phyloP scores from a whole-genome alignment of 2,329 filamentous ascomycete genomes.

The Paracorniculantispora psalliotae region DNA sequence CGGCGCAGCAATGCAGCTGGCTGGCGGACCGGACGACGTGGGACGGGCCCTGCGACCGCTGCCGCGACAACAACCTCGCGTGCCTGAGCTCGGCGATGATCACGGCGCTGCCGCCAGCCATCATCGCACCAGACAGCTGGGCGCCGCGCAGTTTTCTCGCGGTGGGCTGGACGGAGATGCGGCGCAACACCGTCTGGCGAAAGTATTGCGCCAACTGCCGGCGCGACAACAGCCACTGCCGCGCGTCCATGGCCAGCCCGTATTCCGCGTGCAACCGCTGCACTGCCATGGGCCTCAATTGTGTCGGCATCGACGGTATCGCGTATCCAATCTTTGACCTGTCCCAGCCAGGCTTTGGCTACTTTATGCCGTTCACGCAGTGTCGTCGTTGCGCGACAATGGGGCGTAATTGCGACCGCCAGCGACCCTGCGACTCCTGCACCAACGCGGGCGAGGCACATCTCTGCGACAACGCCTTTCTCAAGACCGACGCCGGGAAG shows the following conservation, averaged over 20 bases:
- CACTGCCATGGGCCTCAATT: constrained; percentile 27
- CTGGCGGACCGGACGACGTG: constrained; percentile 18
- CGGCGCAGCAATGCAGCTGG: constrained; percentile 19
- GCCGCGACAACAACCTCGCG: constrained; percentile 14
- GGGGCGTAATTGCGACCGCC: constrained; percentile 29
- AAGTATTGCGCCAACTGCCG: constrained; percentile 17
- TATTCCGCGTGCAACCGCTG: constrained; percentile 23
- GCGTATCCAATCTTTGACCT: constrained; percentile 25
- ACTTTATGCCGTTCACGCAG: constrained; percentile 21
- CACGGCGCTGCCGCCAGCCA: constrained; percentile 7
- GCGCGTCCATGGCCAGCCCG: constrained; percentile 13
- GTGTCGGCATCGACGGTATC: constrained; percentile 14
- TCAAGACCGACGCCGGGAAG: constrained; percentile 4
- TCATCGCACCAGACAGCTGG: constrained; percentile 17
- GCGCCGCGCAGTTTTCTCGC: constrained; percentile 10
- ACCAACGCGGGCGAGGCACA: constrained; percentile 17
- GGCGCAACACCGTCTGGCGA: constrained; percentile 14
- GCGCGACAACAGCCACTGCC: constrained; percentile 18
- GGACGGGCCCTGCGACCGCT: constrained; percentile 20
- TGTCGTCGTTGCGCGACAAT: constrained; percentile 22
- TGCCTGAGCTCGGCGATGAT: constrained; percentile 20
- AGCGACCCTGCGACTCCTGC: constrained; percentile 35
- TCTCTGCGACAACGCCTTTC: constrained; percentile 16
- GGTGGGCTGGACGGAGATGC: constrained; percentile 18
- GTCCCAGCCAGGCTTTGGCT: constrained; percentile 28